A percentile compares a stretch with the other conserved stretches of the same genome.
phyloP scores from a whole-genome alignment of 352 stramenopile species.

The Phytophthora pini region DNA sequence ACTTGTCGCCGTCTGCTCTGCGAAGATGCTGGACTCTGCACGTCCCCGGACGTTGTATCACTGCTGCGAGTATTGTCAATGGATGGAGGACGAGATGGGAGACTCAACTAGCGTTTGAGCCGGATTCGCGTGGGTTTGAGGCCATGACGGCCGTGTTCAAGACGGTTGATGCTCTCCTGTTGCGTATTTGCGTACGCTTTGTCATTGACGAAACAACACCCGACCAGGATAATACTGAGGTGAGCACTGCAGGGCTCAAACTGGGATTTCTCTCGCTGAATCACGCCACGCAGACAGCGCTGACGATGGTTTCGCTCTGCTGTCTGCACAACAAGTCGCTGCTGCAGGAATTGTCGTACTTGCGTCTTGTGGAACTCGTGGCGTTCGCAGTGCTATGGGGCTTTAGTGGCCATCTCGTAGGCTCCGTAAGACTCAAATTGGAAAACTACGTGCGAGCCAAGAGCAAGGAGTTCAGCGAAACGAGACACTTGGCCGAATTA shows the following conservation, averaged over 20 bases:
- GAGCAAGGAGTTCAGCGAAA: constrained; percentile 43
- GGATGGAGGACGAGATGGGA: constrained; percentile 32
- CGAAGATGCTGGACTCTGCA: constrained; percentile 24
- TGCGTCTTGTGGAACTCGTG: constrained; percentile 41
- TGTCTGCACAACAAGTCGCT: constrained; percentile 48
- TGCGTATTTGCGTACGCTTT: constrained; percentile 40
- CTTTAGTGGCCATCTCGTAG: constrained; percentile 49
- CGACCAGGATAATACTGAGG: background rate
- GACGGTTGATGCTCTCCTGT: constrained; percentile 35
- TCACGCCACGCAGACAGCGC: constrained; percentile 44
- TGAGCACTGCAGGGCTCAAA: constrained; percentile 3
- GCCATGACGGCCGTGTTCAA: constrained; percentile 38
- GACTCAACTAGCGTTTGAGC: constrained; percentile 19
- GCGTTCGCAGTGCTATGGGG: constrained; percentile 63
- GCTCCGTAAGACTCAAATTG: constrained; percentile 50
- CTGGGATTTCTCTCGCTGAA: constrained; percentile 52
- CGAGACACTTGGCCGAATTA: constrained; percentile 42
- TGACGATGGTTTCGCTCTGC: constrained; percentile 43
- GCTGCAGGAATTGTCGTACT: constrained; percentile 36
- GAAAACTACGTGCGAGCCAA: constrained; percentile 53
- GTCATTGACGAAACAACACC: constrained; percentile 23
- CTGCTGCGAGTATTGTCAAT: constrained; percentile 24
- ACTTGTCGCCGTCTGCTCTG: constrained; percentile 34
- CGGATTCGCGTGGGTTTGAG: constrained; percentile 21
- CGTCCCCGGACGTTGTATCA: constrained; percentile 26